phyloP scores from a whole-genome alignment of 306 rosid genomes.

The Casuarina glauca region DNA sequence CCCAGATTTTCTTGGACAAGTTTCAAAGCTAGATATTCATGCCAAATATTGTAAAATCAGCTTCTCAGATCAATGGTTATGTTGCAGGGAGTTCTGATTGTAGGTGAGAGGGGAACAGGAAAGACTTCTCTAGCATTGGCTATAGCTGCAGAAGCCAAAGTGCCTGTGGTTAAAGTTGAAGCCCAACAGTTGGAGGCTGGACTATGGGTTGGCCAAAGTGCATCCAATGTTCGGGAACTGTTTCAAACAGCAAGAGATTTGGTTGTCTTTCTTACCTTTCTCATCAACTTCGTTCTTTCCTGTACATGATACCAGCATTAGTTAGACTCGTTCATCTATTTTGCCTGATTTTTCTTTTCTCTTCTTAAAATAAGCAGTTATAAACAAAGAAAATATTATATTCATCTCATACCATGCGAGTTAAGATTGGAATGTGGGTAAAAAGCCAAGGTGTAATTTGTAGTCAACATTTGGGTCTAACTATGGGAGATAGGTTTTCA shows the following conservation, averaged over 20 bases:
- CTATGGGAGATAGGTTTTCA: constrained; percentile 6
- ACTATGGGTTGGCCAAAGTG: constrained; percentile 99
- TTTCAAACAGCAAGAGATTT: constrained; percentile 97
- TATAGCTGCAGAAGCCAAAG: constrained; percentile 96
- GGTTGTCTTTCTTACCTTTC: constrained; percentile 60
- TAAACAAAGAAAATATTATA: background rate
- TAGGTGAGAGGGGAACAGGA: constrained; percentile 98
- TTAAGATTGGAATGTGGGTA: background rate
- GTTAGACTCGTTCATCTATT: background rate
- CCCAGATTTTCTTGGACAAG: constrained; percentile 3
- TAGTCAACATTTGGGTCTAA: constrained; percentile 18
- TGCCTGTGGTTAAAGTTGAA: constrained; percentile 86
- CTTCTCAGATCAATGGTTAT: constrained; percentile 32
- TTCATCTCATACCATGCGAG: background rate
- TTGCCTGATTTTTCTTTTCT: background rate
- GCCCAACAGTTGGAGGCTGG: constrained; percentile 96
- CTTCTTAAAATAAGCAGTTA: background rate
- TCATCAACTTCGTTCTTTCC: constrained; percentile 18
- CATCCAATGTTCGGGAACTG: constrained; percentile 92
- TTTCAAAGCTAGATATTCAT: background rate
- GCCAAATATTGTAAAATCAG: constrained; percentile 15
- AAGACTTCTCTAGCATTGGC: constrained; percentile 97
- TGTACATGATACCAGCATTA: constrained; percentile 3
- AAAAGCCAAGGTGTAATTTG: constrained; percentile 15
- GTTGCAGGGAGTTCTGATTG: constrained; percentile 91